phyloP scores from a whole-genome alignment of 2,329 filamentous ascomycete species.

The Fusarium gaditjirri region DNA sequence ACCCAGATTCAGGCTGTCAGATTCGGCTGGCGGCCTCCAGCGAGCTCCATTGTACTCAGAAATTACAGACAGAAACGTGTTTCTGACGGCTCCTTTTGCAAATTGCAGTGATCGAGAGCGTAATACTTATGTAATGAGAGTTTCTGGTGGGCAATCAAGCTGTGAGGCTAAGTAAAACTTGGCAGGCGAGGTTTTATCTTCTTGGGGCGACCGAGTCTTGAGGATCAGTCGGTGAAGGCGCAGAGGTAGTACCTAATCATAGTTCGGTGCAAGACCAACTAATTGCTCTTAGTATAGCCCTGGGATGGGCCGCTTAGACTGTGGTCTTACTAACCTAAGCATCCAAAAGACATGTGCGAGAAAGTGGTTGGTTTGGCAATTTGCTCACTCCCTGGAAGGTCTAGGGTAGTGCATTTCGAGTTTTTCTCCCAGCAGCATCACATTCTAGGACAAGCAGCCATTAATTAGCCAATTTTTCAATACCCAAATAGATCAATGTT shows the following conservation, averaged over 20 bases:
- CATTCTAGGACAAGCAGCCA: no score
- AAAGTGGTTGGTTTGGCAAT: accelerated
- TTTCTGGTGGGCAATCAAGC: not conserved
- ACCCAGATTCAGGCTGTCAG: not conserved
- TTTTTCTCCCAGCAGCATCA: no score
- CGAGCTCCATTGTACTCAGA: not conserved
- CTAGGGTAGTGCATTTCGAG: not conserved
- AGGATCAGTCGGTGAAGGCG: not conserved
- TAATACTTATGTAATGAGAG: not conserved
- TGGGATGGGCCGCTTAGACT: accelerated
- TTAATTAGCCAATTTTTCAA: accelerated
- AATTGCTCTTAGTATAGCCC: accelerated
- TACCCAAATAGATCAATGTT: accelerated
- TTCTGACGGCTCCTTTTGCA: no score
- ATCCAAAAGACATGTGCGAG: no score
- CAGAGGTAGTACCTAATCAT: not conserved
- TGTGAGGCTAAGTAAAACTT: not conserved
- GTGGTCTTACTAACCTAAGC: no score
- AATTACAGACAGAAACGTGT: no score
- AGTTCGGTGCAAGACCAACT: accelerated
- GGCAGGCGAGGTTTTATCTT: accelerated
- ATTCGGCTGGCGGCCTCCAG: not conserved
- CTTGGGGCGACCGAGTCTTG: no score
- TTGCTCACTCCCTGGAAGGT: not conserved
- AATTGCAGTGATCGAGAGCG: accelerated